Evolutionary conservation across 2,329 filamentous ascomycete genomes (phyloP), one percentile per base, ranked within the genome.

Genomic region (Calonectria fujianensis): DNA sequence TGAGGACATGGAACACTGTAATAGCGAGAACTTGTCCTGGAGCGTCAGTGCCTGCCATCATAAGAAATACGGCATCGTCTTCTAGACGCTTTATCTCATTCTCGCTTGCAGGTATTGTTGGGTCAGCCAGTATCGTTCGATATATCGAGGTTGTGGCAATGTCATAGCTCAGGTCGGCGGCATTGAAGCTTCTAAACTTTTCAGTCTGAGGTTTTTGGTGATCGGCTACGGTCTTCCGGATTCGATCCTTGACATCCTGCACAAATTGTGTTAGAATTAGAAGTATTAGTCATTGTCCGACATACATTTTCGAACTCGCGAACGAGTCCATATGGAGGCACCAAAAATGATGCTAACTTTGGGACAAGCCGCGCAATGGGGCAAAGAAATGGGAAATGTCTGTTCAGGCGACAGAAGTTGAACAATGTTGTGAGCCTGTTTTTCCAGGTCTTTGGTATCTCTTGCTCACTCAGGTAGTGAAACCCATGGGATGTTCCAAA

Each of bases 11-110:
- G 27, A 54, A 54, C 51, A 54, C 9, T 18, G 51, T 54, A 5
- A 54, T 54, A 3, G 51, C 29, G 29, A 54, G 51, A 9, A 54
- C 51, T 54, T 54, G 51, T 20, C 51, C 51, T 31, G 51, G 51
- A 32, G 51, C 51, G 16, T 54, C 51, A 20, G 51, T 31, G 11
- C 51, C 51, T 7, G 51, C 51, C 51, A 54, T 32, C 51, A 54
- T 54, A 16, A 54, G 51, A n/a, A 54, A 54, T 32, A 54, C 18
- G 13, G 16, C 51, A n/a, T 54, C 51, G 8, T 54, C 51, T 32
- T 54, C 14, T 4, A 54, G 51, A 2, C 51, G 51, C 9, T 3
- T 20, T 10, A 54, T 9, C 51, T 54, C 51, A 7, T 54, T 54
- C 29, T 54, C 51, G 51, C 51, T 32, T 20, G 27, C 27, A 7